These are phyloP conservation scores for Ophiorrhiza pumila DNA, from an alignment of 257 asterid species.

Conservation along the genomic window DNA sequence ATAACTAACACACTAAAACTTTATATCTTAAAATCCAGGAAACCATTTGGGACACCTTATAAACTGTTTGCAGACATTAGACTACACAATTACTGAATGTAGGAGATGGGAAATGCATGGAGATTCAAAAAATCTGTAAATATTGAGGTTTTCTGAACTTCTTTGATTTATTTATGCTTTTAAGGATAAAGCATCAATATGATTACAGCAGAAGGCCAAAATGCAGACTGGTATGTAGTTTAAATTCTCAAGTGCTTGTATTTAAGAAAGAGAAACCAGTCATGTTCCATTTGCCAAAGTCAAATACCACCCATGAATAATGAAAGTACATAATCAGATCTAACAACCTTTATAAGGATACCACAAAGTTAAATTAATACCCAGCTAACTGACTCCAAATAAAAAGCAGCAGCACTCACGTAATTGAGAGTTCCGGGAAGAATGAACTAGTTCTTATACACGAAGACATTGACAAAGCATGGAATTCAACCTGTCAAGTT, in stretches of 20 bases:
- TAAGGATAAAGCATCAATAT: not conserved
- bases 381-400: not conserved
- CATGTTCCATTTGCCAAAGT: not conserved
- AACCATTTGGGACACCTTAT: not conserved
- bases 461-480: slow-evolving; percentile 59
- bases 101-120: not conserved
- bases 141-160: not conserved
- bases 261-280: not conserved
- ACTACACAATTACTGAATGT: not conserved
- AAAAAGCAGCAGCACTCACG: slow-evolving; percentile 46
- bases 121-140: not conserved
- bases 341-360: not conserved
- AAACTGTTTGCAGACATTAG: not conserved
- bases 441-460: slow-evolving; percentile 76
- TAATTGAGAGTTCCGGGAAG: slow-evolving; percentile 87
- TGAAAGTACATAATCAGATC: not conserved
- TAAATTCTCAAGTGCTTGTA: not conserved
- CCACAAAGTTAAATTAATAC: not conserved
- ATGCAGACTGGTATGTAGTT: not conserved
- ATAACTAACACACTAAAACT: not conserved
- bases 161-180: not conserved
- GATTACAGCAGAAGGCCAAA: not conserved
- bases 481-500: slow-evolving; percentile 77
- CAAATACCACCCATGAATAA: not conserved
- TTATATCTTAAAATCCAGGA: slow-evolving; percentile 1